Evolutionary conservation across 192 early-diverging fungal species (phyloP), one percentile per base, ranked within the genome.

Genomic region (Backusella sp.): DNA sequence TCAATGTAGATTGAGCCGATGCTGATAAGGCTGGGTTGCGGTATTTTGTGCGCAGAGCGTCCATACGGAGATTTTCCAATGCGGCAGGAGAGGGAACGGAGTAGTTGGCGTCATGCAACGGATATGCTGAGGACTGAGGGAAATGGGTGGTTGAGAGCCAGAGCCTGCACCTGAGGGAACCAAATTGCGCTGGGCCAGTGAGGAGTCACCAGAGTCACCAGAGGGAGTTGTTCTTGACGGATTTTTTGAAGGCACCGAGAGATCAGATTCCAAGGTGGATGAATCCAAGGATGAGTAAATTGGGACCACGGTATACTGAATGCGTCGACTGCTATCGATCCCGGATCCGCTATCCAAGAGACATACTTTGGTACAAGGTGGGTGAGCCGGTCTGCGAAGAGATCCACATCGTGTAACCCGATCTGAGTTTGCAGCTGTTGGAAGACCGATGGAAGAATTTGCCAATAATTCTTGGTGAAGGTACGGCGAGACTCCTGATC

Each of bases 281-380:
- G 69, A 11, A 75, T 6, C 28, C 35, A 68, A 1, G 66, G 41
- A 36, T 12, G 6, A 0, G 8, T 12, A n/a, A 67, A 52, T 2
- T 21, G 42, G 23, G 66, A 30, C 66, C 66, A 67, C 17, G 12
- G 42, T 6, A 75, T 69, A 11, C 28, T 52, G 30, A 75, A 68
- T 0, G 66, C 34, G 9, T 69, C 32, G 0, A 32, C 21, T 15
- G 36, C 1, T 17, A 77, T 23, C 0, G 42, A 23, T 6, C 19
- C 56, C 2, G 41, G 70, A 36, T 77, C 70, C n/a, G 11, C 14
- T 7, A 53, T 26, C 76, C 76, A 77, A 5, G 70, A 77, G n/a
- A 77, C 70, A 19, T 77, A 77, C 37, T 53, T 70, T 66, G 76
- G 69, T 2, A 67, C 62, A 9, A 70, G 76, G 39, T 21, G 21